Evolutionary conservation across 148 eudicot species (phyloP).

Genomic region (Cornus florida): DNA sequence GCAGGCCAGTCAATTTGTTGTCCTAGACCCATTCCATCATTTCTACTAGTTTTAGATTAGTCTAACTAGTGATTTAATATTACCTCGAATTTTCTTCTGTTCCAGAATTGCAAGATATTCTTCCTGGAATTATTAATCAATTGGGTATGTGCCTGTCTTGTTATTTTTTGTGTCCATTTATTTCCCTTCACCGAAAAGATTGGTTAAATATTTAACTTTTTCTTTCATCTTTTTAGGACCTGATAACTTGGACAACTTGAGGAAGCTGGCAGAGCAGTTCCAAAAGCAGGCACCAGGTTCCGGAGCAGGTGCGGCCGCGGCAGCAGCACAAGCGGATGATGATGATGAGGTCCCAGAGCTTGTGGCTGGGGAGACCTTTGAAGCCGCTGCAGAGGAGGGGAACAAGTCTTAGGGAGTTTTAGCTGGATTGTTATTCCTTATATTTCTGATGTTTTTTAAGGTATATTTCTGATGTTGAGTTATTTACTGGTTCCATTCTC

Average conservation of each 20-base stretch:
- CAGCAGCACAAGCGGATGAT: conserved; percentile 35
- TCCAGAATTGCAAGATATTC: conserved; percentile 85
- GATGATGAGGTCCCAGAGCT: conserved; percentile 70
- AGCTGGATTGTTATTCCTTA: not conserved
- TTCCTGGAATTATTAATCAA: conserved; percentile 85
- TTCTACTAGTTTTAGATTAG: not conserved
- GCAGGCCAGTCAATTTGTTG: not conserved
- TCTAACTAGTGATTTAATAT: not conserved
- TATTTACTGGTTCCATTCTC: not conserved
- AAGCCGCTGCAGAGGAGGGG: conserved; percentile 68
- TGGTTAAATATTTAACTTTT: not conserved
- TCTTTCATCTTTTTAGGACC: conserved; percentile 35
- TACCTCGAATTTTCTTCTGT: not conserved
- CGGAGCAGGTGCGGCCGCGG: conserved; percentile 20
- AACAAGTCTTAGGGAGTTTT: not conserved
- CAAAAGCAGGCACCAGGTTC: conserved; percentile 40
- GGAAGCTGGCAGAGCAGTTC: conserved; percentile 56
- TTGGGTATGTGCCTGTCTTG: conserved; percentile 47
- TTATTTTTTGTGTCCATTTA: not conserved
- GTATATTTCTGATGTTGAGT: not conserved
- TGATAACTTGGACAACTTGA: conserved; percentile 31
- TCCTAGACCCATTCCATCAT: not conserved
- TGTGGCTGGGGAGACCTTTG: conserved; percentile 64
- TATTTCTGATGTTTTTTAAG: not conserved
- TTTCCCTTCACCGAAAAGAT: not conserved